phyloP scores from a whole-genome alignment of 495 filamentous ascomycete species.

The Aspergillus campestris region DNA sequence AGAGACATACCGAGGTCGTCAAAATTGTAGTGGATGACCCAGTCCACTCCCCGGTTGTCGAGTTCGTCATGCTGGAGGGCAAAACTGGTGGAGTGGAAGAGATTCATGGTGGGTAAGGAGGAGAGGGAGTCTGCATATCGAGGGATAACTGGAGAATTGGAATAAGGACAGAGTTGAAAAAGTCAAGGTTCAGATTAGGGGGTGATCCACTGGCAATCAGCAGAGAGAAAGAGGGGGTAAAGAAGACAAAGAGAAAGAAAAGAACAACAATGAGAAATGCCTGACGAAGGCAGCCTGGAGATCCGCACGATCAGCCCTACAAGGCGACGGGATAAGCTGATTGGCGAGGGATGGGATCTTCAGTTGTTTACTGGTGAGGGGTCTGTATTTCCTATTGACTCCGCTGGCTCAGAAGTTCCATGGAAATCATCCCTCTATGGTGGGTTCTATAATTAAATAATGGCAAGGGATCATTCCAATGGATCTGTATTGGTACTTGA shows the following conservation, averaged over 20 bases:
- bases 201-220: no score
- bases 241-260: background rate
- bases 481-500: no score
- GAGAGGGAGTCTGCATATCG: constrained; percentile 9
- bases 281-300: background rate
- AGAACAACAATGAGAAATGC: background rate
- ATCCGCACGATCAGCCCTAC: constrained; percentile 14
- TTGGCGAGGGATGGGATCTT: background rate
- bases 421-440: no score
- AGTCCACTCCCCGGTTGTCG: constrained; percentile 36
- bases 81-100: constrained; percentile 1
- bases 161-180: background rate
- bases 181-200: no score
- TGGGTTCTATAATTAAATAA: no score
- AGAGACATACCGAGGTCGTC: constrained; percentile 29
- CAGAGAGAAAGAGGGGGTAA: background rate
- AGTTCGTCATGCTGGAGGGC: constrained; percentile 17
- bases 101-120: constrained; percentile 15
- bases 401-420: no score
- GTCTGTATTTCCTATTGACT: no score
- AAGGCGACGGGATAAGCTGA: constrained; percentile 1
- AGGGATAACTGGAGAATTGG: background rate
- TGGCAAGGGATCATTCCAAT: no score
- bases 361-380: no score
- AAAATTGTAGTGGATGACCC: constrained; percentile 36